phyloP scores from a whole-genome alignment of 768 basidiomycete species.

The Cystofilobasidium ferigula region DNA sequence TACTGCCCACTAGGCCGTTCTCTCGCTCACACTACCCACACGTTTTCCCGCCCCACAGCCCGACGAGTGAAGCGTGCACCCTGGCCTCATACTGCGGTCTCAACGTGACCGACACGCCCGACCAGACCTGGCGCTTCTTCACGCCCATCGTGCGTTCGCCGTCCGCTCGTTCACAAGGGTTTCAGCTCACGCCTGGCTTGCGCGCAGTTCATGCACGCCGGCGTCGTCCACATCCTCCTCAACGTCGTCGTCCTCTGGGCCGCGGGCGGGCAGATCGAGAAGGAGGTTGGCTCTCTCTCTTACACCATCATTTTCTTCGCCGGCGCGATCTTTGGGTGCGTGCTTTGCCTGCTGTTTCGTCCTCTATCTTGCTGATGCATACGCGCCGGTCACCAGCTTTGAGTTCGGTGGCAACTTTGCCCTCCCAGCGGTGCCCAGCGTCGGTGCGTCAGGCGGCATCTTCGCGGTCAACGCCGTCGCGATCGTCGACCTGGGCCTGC shows the following conservation, averaged over 20 bases:
- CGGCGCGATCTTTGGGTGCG: conserved; percentile 87
- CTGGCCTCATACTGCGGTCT: conserved; percentile 79
- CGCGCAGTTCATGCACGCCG: conserved; percentile 67
- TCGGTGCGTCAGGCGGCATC: conserved; percentile 87
- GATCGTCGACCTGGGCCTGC: conserved; percentile 76
- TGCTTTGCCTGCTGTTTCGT: conserved; percentile 18
- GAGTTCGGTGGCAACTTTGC: conserved; percentile 88
- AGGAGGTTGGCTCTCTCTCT: conserved; percentile 46
- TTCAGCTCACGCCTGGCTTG: background rate
- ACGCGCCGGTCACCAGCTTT: no score
- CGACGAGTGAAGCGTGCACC: conserved; percentile 56
- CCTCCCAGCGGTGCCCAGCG: conserved; percentile 71
- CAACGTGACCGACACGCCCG: conserved; percentile 43
- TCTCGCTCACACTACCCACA: background rate
- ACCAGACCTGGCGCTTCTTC: conserved; percentile 52
- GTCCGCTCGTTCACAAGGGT: background rate
- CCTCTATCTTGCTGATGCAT: background rate
- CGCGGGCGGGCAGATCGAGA: conserved; percentile 43
- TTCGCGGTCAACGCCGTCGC: conserved; percentile 45
- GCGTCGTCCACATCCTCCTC: conserved; percentile 79
- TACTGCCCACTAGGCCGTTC: background rate
- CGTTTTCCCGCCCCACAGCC: conserved; percentile 33
- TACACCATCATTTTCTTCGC: conserved; percentile 80
- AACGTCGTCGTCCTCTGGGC: conserved; percentile 82
- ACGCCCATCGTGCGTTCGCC: conserved; percentile 32